A percentile compares a stretch with the other conserved stretches of the same genome.
Conservation (phyloP, 345 rosid species). For the Populus alba region DNA sequence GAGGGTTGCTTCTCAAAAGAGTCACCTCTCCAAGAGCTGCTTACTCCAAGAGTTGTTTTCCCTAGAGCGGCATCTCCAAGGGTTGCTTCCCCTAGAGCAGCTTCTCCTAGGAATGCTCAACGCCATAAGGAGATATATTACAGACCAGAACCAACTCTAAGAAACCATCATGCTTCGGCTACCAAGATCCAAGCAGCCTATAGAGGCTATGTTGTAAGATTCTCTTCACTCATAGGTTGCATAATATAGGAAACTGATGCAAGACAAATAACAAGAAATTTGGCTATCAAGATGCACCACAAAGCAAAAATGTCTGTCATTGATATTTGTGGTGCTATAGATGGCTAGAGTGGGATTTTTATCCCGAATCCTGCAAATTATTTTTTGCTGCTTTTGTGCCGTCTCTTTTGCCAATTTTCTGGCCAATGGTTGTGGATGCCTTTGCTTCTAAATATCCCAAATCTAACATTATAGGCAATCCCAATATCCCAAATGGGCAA, state of each 20-base stretch:
- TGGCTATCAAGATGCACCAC: background rate
- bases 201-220: constrained; percentile 79
- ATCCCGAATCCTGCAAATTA: background rate
- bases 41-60: constrained; percentile 48
- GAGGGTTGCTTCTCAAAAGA: constrained; percentile 35
- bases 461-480: background rate
- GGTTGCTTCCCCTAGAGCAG: constrained; percentile 43
- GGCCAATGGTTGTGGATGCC: background rate
- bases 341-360: background rate
- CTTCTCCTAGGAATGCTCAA: constrained; percentile 40
- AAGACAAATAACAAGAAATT: background rate
- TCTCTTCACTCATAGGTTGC: constrained; percentile 10
- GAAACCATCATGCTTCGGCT: constrained; percentile 62
- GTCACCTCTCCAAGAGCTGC: constrained; percentile 47
- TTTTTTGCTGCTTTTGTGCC: background rate
- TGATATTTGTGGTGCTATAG: background rate
- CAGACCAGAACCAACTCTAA: constrained; percentile 65
- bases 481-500: background rate
- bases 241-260: background rate
- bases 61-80: constrained; percentile 57
- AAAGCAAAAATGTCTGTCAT: background rate
- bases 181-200: constrained; percentile 84
- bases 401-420: background rate
- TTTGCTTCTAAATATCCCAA: background rate
- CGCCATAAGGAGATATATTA: constrained; percentile 45